Conservation (phyloP, 108 stramenopile genomes). For the Hondaea fermentalgiana region DNA sequence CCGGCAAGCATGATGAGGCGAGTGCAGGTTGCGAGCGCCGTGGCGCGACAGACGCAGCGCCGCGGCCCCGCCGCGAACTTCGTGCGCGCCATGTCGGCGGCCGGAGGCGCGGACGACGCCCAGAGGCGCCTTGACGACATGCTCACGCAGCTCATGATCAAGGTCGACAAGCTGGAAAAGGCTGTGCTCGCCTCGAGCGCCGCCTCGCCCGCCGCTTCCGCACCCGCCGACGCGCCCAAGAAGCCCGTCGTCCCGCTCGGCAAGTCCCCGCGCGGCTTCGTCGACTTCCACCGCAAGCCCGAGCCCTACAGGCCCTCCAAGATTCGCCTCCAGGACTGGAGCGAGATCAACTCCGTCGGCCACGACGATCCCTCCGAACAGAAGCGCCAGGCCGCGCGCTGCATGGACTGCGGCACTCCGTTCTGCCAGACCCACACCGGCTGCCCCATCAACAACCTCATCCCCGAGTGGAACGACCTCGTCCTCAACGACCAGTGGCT, state of each 20-base stretch:
- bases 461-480: conserved; percentile 95
- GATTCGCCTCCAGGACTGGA: conserved; percentile 83
- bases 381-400: conserved; percentile 82
- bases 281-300: conserved; percentile 84
- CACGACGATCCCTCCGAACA: conserved; percentile 77
- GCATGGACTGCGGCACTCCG: conserved; percentile 97
- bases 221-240: not conserved
- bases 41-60: not conserved
- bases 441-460: conserved; percentile 90
- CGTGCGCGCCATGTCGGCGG: not conserved
- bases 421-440: conserved; percentile 95
- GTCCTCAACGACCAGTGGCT: conserved; percentile 88
- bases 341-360: conserved; percentile 79
- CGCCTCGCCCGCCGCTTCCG: not conserved
- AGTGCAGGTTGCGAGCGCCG: not conserved
- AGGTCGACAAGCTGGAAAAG: not conserved
- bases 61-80: not conserved
- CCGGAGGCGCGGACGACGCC: not conserved
- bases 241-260: not conserved
- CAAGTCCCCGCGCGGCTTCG: not conserved
- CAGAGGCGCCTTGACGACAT: not conserved
- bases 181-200: not conserved
- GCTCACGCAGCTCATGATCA: not conserved
- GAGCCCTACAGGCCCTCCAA: conserved; percentile 86
- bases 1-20: not conserved